Percentiles rank a stretch among this genome's conserved stretches.
Conservation (phyloP, 352 stramenopile species). For the Pythium sukuiense region DNA sequence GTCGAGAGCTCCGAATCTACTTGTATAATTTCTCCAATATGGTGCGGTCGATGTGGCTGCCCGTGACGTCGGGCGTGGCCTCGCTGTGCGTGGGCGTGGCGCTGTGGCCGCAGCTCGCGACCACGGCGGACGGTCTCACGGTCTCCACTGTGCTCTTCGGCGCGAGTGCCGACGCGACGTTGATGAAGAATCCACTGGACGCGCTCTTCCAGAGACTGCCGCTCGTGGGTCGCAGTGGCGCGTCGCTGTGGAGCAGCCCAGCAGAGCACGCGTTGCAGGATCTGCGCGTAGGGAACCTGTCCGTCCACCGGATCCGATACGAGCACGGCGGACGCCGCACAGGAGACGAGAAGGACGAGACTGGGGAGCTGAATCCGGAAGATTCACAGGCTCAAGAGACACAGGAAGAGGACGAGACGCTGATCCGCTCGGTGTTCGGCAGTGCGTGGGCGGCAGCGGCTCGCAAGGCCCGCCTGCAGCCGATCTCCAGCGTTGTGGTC, state of each 20-base stretch:
- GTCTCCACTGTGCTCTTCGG: constrained; percentile 12
- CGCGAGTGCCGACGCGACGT: background rate
- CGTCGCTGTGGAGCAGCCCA: constrained; percentile 11
- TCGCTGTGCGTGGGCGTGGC: constrained; percentile 16
- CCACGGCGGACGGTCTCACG: constrained; percentile 18
- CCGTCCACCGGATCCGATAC: constrained; percentile 61
- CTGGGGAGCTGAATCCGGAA: background rate
- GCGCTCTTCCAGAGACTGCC: constrained; percentile 16
- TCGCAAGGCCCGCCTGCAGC: background rate
- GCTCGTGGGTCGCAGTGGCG: constrained; percentile 13
- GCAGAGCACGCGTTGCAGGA: constrained; percentile 26
- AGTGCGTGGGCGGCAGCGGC: constrained; percentile 15
- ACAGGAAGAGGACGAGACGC: constrained; percentile 14
- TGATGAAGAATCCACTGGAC: constrained; percentile 13
- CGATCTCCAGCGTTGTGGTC: constrained; percentile 55
- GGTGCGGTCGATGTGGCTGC: constrained; percentile 30
- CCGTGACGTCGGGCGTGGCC: constrained; percentile 26
- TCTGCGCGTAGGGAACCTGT: constrained; percentile 56
- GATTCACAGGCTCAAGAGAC: background rate
- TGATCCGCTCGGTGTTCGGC: constrained; percentile 24
- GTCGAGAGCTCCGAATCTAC: background rate
- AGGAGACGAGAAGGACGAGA: constrained; percentile 7
- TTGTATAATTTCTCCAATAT: background rate
- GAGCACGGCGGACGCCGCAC: constrained; percentile 21
- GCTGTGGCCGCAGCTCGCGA: constrained; percentile 20